A percentile compares a stretch with the other conserved stretches of the same genome.
Evolutionary conservation across 805 yeast genomes (phyloP).

Genomic region (Candida incommunis): DNA sequence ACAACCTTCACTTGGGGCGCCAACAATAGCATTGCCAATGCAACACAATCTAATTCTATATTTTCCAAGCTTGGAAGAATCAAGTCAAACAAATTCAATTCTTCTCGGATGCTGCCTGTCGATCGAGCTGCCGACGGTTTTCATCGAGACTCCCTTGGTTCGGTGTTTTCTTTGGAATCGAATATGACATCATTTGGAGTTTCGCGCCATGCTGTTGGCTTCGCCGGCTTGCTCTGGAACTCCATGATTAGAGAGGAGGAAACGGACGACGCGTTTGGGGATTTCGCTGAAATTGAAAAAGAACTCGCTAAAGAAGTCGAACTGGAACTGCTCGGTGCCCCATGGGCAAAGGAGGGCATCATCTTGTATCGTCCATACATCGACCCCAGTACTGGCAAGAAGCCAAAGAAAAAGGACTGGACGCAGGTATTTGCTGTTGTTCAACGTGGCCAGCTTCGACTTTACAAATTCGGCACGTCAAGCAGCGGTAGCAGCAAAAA

Average conservation of each 20-base stretch:
- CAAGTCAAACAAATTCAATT: neutral
- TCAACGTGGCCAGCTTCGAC: constrained; percentile 47
- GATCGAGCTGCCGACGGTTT: constrained; percentile 1
- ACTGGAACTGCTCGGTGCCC: constrained; percentile 56
- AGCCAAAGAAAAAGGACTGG: constrained; percentile 24
- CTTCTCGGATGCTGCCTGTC: neutral
- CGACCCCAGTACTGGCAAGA: constrained; percentile 15
- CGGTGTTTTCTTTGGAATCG: constrained; percentile 27
- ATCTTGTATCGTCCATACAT: constrained; percentile 19
- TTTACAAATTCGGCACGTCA: constrained; percentile 34
- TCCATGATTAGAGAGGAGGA: constrained; percentile 17
- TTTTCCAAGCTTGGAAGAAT: neutral
- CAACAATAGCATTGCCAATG: neutral
- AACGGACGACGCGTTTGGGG: constrained; percentile 14
- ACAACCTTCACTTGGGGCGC: constrained; percentile 1
- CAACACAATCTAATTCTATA: neutral
- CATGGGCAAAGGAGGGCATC: constrained; percentile 62
- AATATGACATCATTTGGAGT: constrained; percentile 15
- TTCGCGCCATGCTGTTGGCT: constrained; percentile 19
- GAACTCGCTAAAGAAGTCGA: constrained; percentile 41
- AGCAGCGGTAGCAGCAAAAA: constrained; percentile 6
- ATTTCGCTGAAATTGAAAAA: constrained; percentile 15
- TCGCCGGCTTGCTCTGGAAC: constrained; percentile 18
- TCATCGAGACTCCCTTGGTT: constrained; percentile 10
- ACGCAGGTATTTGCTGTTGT: constrained; percentile 48